A percentile compares a stretch with the other conserved stretches of the same genome.
Evolutionary conservation across 2,329 filamentous ascomycete genomes (phyloP).

Genomic region (Leptosphaerulina australis): DNA sequence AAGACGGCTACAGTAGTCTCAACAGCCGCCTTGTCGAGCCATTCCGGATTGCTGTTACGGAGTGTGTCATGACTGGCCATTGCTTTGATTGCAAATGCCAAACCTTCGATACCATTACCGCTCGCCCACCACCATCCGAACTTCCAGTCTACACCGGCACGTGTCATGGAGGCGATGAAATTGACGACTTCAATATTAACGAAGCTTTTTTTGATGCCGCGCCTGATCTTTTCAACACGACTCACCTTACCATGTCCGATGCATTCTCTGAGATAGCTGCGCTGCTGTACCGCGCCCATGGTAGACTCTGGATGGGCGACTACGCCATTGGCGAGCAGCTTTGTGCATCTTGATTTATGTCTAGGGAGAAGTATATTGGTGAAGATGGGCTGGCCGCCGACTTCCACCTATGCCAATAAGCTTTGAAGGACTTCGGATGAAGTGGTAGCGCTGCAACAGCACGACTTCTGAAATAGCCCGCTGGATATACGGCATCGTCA

Average conservation of each 20-base stretch:
- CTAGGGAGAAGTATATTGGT: slow-evolving; percentile 14
- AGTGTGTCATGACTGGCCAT: slow-evolving; percentile 16
- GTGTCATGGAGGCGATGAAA: neutral
- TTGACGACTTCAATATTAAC: neutral
- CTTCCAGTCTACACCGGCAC: neutral
- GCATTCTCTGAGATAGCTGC: slow-evolving; percentile 17
- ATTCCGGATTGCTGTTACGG: slow-evolving; percentile 13
- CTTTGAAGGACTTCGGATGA: slow-evolving; percentile 1
- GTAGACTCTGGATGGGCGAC: slow-evolving; percentile 14
- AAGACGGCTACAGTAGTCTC: slow-evolving; percentile 7
- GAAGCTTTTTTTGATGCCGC: slow-evolving; percentile 12
- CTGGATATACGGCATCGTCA: no score
- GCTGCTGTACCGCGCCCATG: slow-evolving; percentile 20
- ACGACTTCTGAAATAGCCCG: no score
- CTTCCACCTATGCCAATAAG: slow-evolving; percentile 16
- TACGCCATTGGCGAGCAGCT: slow-evolving; percentile 8
- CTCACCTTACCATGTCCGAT: neutral
- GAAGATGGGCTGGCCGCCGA: slow-evolving; percentile 17
- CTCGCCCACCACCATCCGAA: neutral
- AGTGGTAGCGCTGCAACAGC: no score
- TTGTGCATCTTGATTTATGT: slow-evolving; percentile 13
- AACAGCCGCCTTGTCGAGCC: slow-evolving; percentile 15
- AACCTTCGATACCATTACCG: neutral
- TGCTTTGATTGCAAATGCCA: slow-evolving; percentile 12
- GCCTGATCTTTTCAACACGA: neutral